Base-by-base conservation (phyloP, 1,284 basidiomycete genomes). In the Ustilago cynodontis region DNA sequence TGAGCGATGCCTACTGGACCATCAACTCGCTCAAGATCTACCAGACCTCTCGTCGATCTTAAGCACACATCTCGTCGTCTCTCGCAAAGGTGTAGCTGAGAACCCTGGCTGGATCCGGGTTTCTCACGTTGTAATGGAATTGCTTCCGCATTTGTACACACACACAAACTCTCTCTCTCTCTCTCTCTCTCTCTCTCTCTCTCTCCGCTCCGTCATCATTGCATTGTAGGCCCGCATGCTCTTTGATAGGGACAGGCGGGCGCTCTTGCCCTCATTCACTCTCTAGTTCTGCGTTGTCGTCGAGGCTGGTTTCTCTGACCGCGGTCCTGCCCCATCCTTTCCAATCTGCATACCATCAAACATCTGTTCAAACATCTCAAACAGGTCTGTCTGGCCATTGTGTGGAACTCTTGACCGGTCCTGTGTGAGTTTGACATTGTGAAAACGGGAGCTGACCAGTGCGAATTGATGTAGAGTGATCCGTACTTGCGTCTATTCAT, bases 1-100 rank as follows among this genome's bases (percentile, higher is more conserved):
- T 74, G 51, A 65, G 61, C 58, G 50, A 79, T 16, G 78, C 78
- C 3, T 79, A 79, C 63, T 79, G 78, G 78, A 61, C 69, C 50
- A 79, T 79, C 74, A 77, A 79, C 65, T 67, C 63, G 41, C 63
- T 79, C 60, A 79, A 77, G 68, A 70, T 79, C 33, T 79, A 77
- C 69, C 78, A 79, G 71, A 79, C 74, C 24, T 67, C 64, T 20
- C 47, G 73, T 22, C 43, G 61, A 18, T 76, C 73, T 22, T 76
- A 61, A 53, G 9, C 24, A 43, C 1, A 11, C 47, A 51, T 24
- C 47, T 59, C 49, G 50, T 39, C 35, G 14, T n/a, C 28, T 26
- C 41, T 43, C 41, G 41, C 41, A 43, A 43, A 43, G 41, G 41
- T 43, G 26, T 49, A 28, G 47, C 24, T 50, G 39, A 28, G 22